Evolutionary conservation across 331 rosid genomes (phyloP).

Genomic region (Quercus lobata): DNA sequence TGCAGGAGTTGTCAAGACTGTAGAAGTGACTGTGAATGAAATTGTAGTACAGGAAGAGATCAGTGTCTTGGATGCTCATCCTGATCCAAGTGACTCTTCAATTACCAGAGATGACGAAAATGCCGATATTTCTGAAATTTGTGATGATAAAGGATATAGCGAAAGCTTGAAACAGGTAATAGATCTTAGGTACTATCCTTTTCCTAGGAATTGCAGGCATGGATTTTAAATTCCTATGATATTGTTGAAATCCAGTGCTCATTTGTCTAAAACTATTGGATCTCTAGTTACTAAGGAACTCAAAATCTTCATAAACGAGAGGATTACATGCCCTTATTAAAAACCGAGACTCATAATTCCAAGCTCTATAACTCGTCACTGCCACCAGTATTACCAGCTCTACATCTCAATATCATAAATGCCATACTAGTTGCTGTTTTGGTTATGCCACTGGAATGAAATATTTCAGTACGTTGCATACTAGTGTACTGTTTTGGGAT

Average conservation of each 20-base stretch:
- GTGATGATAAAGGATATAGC: conserved; percentile 30
- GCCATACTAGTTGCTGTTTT: no score
- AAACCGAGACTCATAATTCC: background rate
- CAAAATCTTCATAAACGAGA: background rate
- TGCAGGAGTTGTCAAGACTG: conserved; percentile 48
- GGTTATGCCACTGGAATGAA: no score
- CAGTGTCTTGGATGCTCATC: conserved; percentile 36
- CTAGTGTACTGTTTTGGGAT: no score
- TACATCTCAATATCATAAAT: background rate
- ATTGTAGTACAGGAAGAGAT: conserved; percentile 27
- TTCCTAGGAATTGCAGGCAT: background rate
- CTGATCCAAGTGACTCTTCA: conserved; percentile 31
- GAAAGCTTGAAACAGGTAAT: conserved; percentile 53
- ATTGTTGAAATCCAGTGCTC: background rate
- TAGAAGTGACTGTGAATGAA: conserved; percentile 21
- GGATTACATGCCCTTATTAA: background rate
- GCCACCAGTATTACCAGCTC: background rate
- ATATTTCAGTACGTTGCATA: no score
- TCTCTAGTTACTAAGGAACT: background rate
- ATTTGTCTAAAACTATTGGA: background rate
- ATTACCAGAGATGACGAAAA: conserved; percentile 31
- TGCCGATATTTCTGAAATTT: conserved; percentile 28
- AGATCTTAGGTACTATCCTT: conserved; percentile 7
- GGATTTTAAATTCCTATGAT: background rate
- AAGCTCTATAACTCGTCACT: background rate